Percentiles rank a stretch among this genome's conserved stretches.
phyloP scores from a whole-genome alignment of 805 yeast genomes.

The Starmerella kuoi region DNA sequence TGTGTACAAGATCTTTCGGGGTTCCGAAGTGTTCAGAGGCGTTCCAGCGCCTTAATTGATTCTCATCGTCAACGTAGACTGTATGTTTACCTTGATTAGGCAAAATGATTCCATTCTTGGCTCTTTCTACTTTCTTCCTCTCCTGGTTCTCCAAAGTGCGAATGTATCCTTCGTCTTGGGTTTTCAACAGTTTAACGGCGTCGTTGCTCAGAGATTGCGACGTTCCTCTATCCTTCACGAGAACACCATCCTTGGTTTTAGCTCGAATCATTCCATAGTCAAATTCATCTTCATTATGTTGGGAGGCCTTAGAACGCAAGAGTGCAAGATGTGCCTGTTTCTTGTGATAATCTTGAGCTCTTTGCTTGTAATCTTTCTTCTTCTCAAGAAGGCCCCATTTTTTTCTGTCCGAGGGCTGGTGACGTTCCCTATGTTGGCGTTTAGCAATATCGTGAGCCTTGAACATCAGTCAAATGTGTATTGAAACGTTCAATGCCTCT shows the following conservation, averaged over 20 bases:
- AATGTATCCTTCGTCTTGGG: constrained; percentile 83
- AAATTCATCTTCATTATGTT: constrained; percentile 87
- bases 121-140: constrained; percentile 47
- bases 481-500: too few species aligned
- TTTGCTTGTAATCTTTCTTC: constrained; percentile 68
- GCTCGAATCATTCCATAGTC: constrained; percentile 81
- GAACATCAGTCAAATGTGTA: constrained; percentile 16
- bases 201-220: constrained; percentile 44
- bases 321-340: constrained; percentile 53
- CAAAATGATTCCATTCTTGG: constrained; percentile 30
- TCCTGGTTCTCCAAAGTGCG: constrained; percentile 66
- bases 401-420: constrained; percentile 66
- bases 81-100: constrained; percentile 62
- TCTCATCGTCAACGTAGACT: constrained; percentile 61
- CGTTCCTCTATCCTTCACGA: constrained; percentile 41
- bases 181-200: constrained; percentile 70
- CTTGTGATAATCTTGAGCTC: constrained; percentile 52
- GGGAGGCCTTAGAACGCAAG: constrained; percentile 56
- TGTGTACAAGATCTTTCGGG: constrained; percentile 29
- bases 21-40: constrained; percentile 62
- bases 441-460: constrained; percentile 71
- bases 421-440: constrained; percentile 89
- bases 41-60: constrained; percentile 45
- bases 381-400: constrained; percentile 81
- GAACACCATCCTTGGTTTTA: constrained; percentile 59